Evolutionary conservation across 345 rosid species (phyloP).

Genomic region (Corchorus olitorius): DNA sequence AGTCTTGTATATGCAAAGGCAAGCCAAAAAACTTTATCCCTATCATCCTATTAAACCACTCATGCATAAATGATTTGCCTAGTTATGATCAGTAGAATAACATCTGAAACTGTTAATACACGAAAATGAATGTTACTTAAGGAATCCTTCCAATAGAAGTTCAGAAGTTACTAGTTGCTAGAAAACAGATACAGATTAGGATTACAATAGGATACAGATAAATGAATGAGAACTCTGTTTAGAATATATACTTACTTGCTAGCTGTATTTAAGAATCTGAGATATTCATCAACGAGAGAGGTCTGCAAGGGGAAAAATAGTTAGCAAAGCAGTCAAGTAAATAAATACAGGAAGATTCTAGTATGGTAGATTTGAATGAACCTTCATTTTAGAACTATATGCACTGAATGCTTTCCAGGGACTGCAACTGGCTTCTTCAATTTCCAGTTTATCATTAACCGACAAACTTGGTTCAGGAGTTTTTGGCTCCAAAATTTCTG

Average conservation of each 20-base stretch:
- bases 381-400: conserved; percentile 55
- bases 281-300: conserved; percentile 59
- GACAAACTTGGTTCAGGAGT: conserved; percentile 43
- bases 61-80: not conserved
- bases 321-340: not conserved
- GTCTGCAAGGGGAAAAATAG: conserved; percentile 40
- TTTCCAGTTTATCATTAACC: conserved; percentile 27
- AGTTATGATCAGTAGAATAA: not conserved
- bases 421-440: conserved; percentile 25
- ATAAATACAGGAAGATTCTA: not conserved
- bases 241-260: conserved; percentile 51
- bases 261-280: conserved; percentile 65
- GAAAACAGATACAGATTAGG: not conserved
- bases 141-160: not conserved
- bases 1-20: not conserved
- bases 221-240: not conserved
- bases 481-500: conserved; percentile 39
- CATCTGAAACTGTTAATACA: not conserved
- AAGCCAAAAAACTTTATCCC: not conserved
- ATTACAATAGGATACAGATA: not conserved
- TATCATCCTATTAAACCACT: not conserved
- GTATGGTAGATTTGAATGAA: conserved; percentile 3
- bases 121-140: not conserved
- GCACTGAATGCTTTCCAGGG: conserved; percentile 58
- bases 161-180: not conserved